A percentile compares a stretch with the other conserved stretches of the same genome.
Conservation (phyloP, 768 basidiomycete species). For the Lactarius deliciosus region DNA sequence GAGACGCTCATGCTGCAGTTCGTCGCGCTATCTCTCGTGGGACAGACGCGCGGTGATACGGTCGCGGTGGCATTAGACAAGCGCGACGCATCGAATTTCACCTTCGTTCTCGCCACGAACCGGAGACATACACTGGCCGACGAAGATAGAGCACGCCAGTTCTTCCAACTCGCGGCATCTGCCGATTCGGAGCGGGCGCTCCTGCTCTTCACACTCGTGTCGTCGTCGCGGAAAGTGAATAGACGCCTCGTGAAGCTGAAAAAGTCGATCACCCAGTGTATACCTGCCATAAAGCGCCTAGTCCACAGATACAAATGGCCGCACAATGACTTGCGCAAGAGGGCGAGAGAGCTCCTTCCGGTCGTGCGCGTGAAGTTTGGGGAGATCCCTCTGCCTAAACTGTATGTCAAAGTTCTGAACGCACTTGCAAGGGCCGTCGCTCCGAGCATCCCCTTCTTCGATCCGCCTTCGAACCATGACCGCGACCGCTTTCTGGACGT, state of each 20-base stretch:
- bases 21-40: slow-evolving; percentile 25
- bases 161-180: slow-evolving; percentile 19
- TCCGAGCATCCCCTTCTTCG: slow-evolving; percentile 3
- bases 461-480: slow-evolving; percentile 9
- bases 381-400: slow-evolving; percentile 9
- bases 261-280: slow-evolving; percentile 13
- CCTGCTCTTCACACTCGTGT: slow-evolving; percentile 10
- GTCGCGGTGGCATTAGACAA: slow-evolving; percentile 26
- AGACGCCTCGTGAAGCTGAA: slow-evolving; percentile 20
- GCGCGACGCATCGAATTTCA: slow-evolving; percentile 16
- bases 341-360: slow-evolving; percentile 22
- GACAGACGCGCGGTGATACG: slow-evolving; percentile 25
- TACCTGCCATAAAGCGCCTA: slow-evolving; percentile 19
- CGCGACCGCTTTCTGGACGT: slow-evolving; percentile 19
- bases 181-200: slow-evolving; percentile 17
- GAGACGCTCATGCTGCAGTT: slow-evolving; percentile 25
- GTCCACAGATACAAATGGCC: slow-evolving; percentile 21
- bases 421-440: slow-evolving; percentile 10
- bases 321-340: slow-evolving; percentile 15
- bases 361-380: slow-evolving; percentile 18
- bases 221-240: slow-evolving; percentile 23
- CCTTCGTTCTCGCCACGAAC: slow-evolving; percentile 25
- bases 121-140: slow-evolving; percentile 13
- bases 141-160: slow-evolving; percentile 21
- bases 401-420: slow-evolving; percentile 21